These are phyloP conservation scores for Rhizopus arrhizus DNA, from an alignment of 371 early-diverging fungal genomes.

Conservation along the genomic window DNA sequence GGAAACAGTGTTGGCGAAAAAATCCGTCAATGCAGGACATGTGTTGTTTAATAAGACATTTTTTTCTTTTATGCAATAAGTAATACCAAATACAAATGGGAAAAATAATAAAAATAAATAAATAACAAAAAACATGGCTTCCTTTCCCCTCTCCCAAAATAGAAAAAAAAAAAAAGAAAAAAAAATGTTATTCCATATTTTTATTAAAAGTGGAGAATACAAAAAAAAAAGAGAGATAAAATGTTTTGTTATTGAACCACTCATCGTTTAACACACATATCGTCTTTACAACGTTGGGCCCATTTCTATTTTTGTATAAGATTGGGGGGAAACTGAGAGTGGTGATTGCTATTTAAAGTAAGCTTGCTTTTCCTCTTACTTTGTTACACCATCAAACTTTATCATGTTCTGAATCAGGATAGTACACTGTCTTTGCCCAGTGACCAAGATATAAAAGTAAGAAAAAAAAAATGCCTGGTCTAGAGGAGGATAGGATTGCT, in stretches of 20 bases:
- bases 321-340: neutral
- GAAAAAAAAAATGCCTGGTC: too few species aligned
- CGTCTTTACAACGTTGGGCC: neutral
- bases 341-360: too few species aligned
- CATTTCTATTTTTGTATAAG: neutral
- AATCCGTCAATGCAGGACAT: too few species aligned
- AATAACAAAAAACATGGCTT: neutral
- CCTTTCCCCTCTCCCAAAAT: too few species aligned
- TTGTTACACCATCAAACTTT: neutral
- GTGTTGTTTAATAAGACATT: neutral
- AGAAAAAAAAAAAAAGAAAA: neutral
- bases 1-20: neutral
- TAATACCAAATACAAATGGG: neutral
- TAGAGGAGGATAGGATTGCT: too few species aligned
- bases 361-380: neutral
- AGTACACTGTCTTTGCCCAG: too few species aligned
- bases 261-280: neutral
- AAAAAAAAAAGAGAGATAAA: neutral
- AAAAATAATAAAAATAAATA: neutral
- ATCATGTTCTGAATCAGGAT: too few species aligned
- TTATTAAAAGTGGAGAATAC: too few species aligned
- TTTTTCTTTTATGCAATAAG: conserved; percentile 1
- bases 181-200: neutral
- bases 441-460: too few species aligned
- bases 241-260: neutral